Conservation (phyloP, 208 protist species). For the Trypanosoma boissoni region DNA sequence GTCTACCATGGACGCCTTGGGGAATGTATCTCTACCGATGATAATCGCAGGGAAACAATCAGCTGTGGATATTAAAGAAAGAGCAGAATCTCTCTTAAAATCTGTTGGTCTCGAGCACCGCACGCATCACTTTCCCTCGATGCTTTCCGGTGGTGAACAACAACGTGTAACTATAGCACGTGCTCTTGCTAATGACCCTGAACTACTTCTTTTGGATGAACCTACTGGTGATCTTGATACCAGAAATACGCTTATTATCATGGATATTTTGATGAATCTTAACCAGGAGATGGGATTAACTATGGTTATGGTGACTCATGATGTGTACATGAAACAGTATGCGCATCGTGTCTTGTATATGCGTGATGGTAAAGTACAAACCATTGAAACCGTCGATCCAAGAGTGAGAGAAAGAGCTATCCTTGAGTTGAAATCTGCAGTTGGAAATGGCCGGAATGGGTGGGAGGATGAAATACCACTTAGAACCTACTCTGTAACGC, state of each 20-base stretch:
- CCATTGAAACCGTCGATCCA: constrained; percentile 45
- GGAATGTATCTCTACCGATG: constrained; percentile 97
- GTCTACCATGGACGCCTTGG: constrained; percentile 90
- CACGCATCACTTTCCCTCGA: constrained; percentile 87
- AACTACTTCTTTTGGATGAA: constrained; percentile 95
- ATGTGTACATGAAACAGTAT: constrained; percentile 94
- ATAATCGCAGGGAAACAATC: constrained; percentile 82
- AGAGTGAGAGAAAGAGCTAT: constrained; percentile 43
- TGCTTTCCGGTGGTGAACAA: constrained; percentile 96
- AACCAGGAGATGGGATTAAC: constrained; percentile 89
- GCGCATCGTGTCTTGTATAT: constrained; percentile 93
- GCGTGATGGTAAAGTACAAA: constrained; percentile 92
- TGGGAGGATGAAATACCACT: constrained; percentile 14
- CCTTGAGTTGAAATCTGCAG: constrained; percentile 30
- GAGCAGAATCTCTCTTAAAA: constrained; percentile 68
- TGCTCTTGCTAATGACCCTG: constrained; percentile 92
- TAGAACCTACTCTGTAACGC: constrained; percentile 24
- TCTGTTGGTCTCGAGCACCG: constrained; percentile 90
- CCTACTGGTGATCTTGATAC: constrained; percentile 97
- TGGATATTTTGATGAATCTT: constrained; percentile 92
- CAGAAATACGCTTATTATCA: constrained; percentile 92
- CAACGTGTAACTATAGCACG: constrained; percentile 96
- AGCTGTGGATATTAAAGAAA: constrained; percentile 52
- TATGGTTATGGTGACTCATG: constrained; percentile 98
- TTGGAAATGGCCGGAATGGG: constrained; percentile 10